A percentile compares a stretch with the other conserved stretches of the same genome.
Conservation (phyloP, 2,329 filamentous ascomycete species). For the Mycosphaerella sp. region DNA sequence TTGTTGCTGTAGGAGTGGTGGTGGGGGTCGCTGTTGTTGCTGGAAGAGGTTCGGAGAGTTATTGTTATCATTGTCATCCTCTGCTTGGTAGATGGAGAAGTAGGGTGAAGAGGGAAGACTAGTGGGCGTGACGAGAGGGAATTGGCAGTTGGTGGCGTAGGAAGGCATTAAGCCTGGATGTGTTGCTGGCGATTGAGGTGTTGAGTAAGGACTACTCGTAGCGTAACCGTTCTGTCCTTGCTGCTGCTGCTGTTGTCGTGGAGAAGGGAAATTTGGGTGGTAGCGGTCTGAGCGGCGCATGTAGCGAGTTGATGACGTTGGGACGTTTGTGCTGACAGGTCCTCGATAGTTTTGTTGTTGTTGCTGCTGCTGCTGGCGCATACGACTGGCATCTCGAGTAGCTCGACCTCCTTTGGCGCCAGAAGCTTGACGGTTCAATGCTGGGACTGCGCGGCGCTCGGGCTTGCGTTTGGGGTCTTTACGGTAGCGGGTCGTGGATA, state of each 20-base stretch:
- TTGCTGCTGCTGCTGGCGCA: conserved; percentile 15
- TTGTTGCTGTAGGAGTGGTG: too few species aligned
- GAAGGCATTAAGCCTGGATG: background rate
- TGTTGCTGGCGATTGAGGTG: conserved; percentile 4
- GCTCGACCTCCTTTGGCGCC: conserved; percentile 43
- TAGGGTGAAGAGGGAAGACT: conserved; percentile 10
- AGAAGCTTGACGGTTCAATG: conserved; percentile 39
- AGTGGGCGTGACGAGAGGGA: conserved; percentile 4
- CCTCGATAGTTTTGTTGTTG: conserved; percentile 3
- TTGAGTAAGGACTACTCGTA: conserved; percentile 10
- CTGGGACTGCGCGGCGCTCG: conserved; percentile 26
- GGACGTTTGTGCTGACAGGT: conserved; percentile 10
- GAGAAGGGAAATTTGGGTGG: conserved; percentile 6
- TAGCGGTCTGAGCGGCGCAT: conserved; percentile 6
- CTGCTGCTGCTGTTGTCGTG: background rate
- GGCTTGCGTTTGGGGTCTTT: conserved; percentile 42
- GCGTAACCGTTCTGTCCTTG: too few species aligned
- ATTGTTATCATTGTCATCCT: conserved; percentile 2
- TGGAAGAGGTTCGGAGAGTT: background rate
- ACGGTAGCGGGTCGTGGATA: conserved; percentile 67
- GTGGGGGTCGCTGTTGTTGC: too few species aligned
- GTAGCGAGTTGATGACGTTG: conserved; percentile 5
- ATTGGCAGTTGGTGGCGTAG: background rate
- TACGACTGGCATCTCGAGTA: conserved; percentile 30
- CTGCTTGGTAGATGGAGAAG: conserved; percentile 9